A percentile compares a stretch with the other conserved stretches of the same genome.
Conservation (phyloP, 75 land plant species). For the Selaginella tamariscina region DNA sequence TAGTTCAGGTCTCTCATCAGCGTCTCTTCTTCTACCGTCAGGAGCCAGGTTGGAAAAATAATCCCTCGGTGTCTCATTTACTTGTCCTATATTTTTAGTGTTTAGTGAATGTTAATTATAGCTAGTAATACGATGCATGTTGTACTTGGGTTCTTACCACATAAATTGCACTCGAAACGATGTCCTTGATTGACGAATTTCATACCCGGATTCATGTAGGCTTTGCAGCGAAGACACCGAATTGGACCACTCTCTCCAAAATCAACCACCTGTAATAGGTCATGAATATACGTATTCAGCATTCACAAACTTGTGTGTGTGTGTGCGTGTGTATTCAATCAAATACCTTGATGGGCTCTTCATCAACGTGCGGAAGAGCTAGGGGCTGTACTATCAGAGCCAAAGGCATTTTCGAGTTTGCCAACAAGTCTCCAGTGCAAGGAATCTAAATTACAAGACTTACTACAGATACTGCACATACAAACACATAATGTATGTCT, state of each 20-base stretch:
- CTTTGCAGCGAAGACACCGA: slow-evolving; percentile 86
- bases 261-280: slow-evolving; percentile 59
- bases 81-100: slow-evolving; percentile 62
- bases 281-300: background rate
- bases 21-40: slow-evolving; percentile 97
- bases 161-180: slow-evolving; percentile 77
- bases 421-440: slow-evolving; percentile 63
- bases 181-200: slow-evolving; percentile 89
- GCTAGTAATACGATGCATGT: background rate
- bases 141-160: slow-evolving; percentile 42
- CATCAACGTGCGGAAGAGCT: slow-evolving; percentile 84
- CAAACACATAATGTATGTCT: background rate
- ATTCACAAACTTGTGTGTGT: background rate
- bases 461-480: background rate
- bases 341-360: slow-evolving; percentile 81
- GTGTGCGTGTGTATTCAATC: no score
- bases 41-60: slow-evolving; percentile 88
- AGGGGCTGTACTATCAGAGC: slow-evolving; percentile 88
- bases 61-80: slow-evolving; percentile 89
- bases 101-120: no score
- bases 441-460: slow-evolving; percentile 48
- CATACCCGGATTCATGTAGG: slow-evolving; percentile 93
- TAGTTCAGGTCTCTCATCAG: slow-evolving; percentile 92
- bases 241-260: slow-evolving; percentile 97
- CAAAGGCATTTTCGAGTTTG: slow-evolving; percentile 79